phyloP scores from a whole-genome alignment of 2,329 filamentous ascomycete species.

The Colletotrichum theobromicola region DNA sequence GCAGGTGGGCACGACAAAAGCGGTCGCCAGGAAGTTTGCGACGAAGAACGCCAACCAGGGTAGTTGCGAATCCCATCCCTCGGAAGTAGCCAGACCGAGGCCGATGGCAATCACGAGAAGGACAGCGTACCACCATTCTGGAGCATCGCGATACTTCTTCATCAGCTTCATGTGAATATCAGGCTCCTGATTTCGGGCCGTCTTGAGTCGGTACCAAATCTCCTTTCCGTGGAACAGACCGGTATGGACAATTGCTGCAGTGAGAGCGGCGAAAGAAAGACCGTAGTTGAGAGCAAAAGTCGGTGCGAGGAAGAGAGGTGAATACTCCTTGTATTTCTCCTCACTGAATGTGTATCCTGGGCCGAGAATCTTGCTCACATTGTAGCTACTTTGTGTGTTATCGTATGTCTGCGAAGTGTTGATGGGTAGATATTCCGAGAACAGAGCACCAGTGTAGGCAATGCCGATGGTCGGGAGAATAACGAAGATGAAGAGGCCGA shows the following conservation, averaged over 20 bases:
- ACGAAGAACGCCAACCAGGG: conserved; percentile 32
- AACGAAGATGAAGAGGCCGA: conserved; percentile 3
- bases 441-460: conserved; percentile 48
- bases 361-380: conserved; percentile 58
- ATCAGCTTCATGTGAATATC: conserved; percentile 64
- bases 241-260: conserved; percentile 57
- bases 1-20: conserved; percentile 51
- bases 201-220: conserved; percentile 37
- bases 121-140: conserved; percentile 60
- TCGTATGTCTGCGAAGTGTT: conserved; percentile 60
- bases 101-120: conserved; percentile 55
- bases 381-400: conserved; percentile 58
- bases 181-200: conserved; percentile 49
- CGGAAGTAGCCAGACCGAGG: conserved; percentile 57
- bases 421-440: conserved; percentile 60
- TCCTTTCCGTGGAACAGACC: conserved; percentile 58
- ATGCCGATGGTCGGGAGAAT: conserved; percentile 44
- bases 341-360: conserved; percentile 60
- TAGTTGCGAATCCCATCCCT: conserved; percentile 60
- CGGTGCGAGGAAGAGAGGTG: conserved; percentile 44
- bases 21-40: conserved; percentile 38
- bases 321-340: conserved; percentile 57
- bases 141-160: conserved; percentile 62
- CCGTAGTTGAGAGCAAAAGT: conserved; percentile 49
- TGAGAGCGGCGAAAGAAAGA: conserved; percentile 54